These are phyloP conservation scores for Sordariomycetes sp. DNA, from an alignment of 2,329 filamentous ascomycete genomes.

Conservation along the genomic window DNA sequence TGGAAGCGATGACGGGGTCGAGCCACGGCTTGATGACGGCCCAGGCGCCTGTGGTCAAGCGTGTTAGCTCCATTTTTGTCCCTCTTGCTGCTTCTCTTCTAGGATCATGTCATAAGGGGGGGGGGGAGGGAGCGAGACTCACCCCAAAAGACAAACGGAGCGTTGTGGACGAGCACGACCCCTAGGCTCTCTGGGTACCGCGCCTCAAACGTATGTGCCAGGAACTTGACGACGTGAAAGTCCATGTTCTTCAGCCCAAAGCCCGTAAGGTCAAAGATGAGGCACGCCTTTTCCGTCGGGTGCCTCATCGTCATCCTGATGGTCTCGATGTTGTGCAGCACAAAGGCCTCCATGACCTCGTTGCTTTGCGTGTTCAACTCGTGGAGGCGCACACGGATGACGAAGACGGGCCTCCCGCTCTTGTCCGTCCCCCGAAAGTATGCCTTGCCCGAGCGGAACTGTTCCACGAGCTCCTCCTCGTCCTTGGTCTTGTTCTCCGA, in stretches of 20 bases:
- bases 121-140: conserved; percentile 18
- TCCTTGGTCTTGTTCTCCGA: conserved; percentile 38
- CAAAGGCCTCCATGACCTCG: conserved; percentile 73
- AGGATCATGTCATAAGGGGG: too few relatives aligned
- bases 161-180: conserved; percentile 82
- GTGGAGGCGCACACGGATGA: conserved; percentile 73
- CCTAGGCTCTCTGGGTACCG: conserved; percentile 94
- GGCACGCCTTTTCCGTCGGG: conserved; percentile 70
- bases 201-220: conserved; percentile 98
- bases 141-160: conserved; percentile 95
- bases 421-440: conserved; percentile 83
- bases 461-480: conserved; percentile 65
- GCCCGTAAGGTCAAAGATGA: conserved; percentile 82
- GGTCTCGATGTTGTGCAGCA: conserved; percentile 88
- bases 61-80: conserved; percentile 6
- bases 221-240: conserved; percentile 93
- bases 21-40: conserved; percentile 91
- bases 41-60: conserved; percentile 57
- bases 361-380: conserved; percentile 70
- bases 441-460: conserved; percentile 83
- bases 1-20: conserved; percentile 86
- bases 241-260: conserved; percentile 98
- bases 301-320: conserved; percentile 68
- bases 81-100: too few relatives aligned
- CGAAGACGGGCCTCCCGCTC: conserved; percentile 70